Evolutionary conservation across 352 stramenopile genomes (phyloP), one percentile per base, ranked within the genome.

Genomic region (Phytopythium chamaehyphon): DNA sequence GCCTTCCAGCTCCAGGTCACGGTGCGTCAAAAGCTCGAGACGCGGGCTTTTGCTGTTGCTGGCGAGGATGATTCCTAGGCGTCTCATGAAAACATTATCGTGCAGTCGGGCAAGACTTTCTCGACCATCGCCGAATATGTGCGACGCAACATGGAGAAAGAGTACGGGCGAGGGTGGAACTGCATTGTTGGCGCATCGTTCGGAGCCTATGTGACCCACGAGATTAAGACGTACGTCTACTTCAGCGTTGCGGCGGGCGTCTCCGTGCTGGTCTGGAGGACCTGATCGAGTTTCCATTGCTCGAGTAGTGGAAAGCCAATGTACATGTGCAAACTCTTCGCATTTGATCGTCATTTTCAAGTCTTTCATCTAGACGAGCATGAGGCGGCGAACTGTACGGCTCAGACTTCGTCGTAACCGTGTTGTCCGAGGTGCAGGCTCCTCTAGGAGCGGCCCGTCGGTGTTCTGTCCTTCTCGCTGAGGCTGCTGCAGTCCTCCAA

Each of bases 181-280:
- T 96, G 86, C 55, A 71, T 98, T 49, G 89, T 98, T 35, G 92
- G 90, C 22, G 79, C 81, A 39, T 95, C 71, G 26, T 98, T 98
- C 61, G 91, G 91, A 26, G 88, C 88, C 35, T 98, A 96, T 64
- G 92, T 98, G 50, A 98, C 92, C 19, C 92, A 98, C 64, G 90
- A 97, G 62, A 97, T 97, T 62, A 98, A 98, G 61, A 97, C 88
- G 15, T 98, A 98, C 66, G 90, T 97, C 42, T 98, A 98, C 72
- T 96, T 97, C 47, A 96, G 87, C 47, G 90, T 98, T 21, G 86
- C 89, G 0, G 76, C 87, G 0, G 88, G 91, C 2, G 89, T 97
- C 35, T 97, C 88, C 19, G 84, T 98, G 16, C 69, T 98, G 8
- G 73, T 98, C 12, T 98, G 92, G 91, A 90, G 68, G 48, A 90